phyloP scores from a whole-genome alignment of 768 basidiomycete species.

The Termitomyces titanicus region DNA sequence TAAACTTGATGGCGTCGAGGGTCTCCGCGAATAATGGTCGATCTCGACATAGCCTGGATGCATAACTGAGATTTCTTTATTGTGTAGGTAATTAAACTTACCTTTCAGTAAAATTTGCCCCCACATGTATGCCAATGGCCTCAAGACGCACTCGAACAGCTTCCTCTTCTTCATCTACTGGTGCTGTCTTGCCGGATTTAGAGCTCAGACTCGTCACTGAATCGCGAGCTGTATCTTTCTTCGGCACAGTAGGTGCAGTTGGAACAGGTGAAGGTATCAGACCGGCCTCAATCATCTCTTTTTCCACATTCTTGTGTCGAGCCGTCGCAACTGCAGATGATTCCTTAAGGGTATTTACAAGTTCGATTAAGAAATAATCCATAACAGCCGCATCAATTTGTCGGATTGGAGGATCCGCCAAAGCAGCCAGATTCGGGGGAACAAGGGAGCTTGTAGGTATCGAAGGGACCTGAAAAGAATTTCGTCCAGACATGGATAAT shows the following conservation, averaged over 20 bases:
- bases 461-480: constrained; percentile 27
- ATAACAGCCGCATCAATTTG: constrained; percentile 66
- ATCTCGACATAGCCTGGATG: constrained; percentile 70
- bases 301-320: constrained; percentile 65
- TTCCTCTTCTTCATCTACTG: constrained; percentile 69
- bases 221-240: constrained; percentile 41
- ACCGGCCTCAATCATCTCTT: constrained; percentile 78
- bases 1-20: constrained; percentile 88
- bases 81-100: constrained; percentile 27
- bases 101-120: constrained; percentile 85
- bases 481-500: constrained; percentile 29
- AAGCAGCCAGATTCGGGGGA: constrained; percentile 36
- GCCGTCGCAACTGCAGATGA: constrained; percentile 73
- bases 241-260: constrained; percentile 33
- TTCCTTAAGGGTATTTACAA: constrained; percentile 67
- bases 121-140: constrained; percentile 82
- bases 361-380: constrained; percentile 86
- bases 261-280: constrained; percentile 53
- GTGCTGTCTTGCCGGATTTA: constrained; percentile 28
- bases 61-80: not conserved
- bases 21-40: constrained; percentile 75
- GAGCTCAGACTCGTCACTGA: constrained; percentile 41
- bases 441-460: constrained; percentile 21
- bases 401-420: constrained; percentile 62
- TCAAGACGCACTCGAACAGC: constrained; percentile 68